These are phyloP conservation scores for Arthonia radiata DNA, from an alignment of 495 filamentous ascomycete species.

Conservation along the genomic window DNA sequence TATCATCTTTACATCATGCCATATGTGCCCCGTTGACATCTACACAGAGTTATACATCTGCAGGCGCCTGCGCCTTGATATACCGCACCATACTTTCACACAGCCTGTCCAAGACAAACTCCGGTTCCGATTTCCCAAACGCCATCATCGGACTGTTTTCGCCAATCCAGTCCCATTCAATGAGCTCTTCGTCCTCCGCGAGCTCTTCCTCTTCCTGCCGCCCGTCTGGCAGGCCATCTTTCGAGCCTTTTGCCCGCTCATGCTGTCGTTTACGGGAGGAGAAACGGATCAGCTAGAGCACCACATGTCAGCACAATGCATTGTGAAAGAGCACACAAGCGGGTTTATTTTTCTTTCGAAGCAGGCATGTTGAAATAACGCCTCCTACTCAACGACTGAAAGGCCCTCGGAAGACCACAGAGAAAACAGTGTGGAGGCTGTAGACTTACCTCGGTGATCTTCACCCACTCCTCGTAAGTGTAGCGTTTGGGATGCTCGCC, in stretches of 20 bases:
- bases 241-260: conserved; percentile 4
- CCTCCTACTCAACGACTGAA: no score
- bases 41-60: no score
- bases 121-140: conserved; percentile 26
- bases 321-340: no score
- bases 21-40: no score
- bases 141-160: conserved; percentile 35
- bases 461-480: conserved; percentile 38
- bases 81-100: conserved; percentile 32
- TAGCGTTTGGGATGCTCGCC: conserved; percentile 19
- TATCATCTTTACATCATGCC: no score
- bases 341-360: no score
- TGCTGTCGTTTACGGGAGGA: no score
- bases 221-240: conserved; percentile 4
- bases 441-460: conserved; percentile 33
- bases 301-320: no score
- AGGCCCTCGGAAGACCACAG: no score
- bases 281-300: conserved; percentile 34
- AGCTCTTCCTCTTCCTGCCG: conserved; percentile 22
- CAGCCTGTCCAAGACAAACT: conserved; percentile 34
- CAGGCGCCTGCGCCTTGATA: conserved; percentile 8
- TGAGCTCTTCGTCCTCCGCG: conserved; percentile 26
- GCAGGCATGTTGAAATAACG: no score
- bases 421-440: no score
- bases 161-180: conserved; percentile 48